A percentile compares a stretch with the other conserved stretches of the same genome.
phyloP scores from a whole-genome alignment of 768 basidiomycete genomes.

The Pisolithus marmoratus region DNA sequence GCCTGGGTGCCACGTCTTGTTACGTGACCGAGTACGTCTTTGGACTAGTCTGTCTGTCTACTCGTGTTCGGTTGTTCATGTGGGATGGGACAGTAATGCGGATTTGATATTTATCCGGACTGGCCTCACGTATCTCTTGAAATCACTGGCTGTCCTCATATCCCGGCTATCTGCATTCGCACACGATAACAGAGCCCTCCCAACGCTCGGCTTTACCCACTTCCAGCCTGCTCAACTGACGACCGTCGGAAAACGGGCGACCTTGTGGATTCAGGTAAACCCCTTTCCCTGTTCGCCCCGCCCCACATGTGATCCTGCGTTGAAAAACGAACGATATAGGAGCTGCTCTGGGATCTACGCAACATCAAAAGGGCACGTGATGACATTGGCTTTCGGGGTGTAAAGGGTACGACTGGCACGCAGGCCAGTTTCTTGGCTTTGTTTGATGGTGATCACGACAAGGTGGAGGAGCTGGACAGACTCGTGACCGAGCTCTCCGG shows the following conservation, averaged over 20 bases:
- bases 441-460: conserved; percentile 93
- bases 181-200: conserved; percentile 76
- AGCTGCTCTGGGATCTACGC: conserved; percentile 93
- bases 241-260: conserved; percentile 95
- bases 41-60: conserved; percentile 4
- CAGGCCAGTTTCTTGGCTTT: conserved; percentile 93
- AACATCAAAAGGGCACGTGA: conserved; percentile 86
- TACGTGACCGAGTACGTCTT: conserved; percentile 93
- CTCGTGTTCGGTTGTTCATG: conserved; percentile 8
- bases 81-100: conserved; percentile 64
- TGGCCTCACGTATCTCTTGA: conserved; percentile 77
- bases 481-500: conserved; percentile 89
- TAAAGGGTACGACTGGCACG: conserved; percentile 99
- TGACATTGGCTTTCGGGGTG: conserved; percentile 95
- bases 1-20: conserved; percentile 95
- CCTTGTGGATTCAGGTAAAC: conserved; percentile 88
- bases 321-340: conserved; percentile 37
- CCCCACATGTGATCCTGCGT: background rate
- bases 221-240: conserved; percentile 99
- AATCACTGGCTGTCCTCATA: conserved; percentile 86
- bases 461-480: conserved; percentile 86
- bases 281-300: background rate
- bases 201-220: conserved; percentile 96
- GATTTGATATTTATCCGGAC: conserved; percentile 95
- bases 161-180: conserved; percentile 85